Evolutionary conservation across 352 stramenopile genomes (phyloP).

Genomic region (Phytophthora multivora): DNA sequence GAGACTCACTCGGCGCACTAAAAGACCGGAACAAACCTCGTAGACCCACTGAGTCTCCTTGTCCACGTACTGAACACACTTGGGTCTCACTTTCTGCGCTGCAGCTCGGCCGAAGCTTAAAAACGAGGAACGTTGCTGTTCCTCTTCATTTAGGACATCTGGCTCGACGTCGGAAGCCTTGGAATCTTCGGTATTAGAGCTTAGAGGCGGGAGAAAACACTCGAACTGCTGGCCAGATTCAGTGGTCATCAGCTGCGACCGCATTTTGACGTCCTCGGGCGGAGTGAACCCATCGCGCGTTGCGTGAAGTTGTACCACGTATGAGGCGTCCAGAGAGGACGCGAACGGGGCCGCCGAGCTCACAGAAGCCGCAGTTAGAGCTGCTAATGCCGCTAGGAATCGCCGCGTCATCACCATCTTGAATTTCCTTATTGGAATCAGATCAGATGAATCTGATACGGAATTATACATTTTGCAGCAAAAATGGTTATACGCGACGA

Average conservation of each 20-base stretch:
- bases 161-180: background rate
- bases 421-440: slow-evolving; percentile 8
- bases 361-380: slow-evolving; percentile 6
- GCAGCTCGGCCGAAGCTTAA: slow-evolving; percentile 61
- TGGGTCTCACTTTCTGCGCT: slow-evolving; percentile 56
- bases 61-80: slow-evolving; percentile 73
- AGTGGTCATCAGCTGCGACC: slow-evolving; percentile 66
- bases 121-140: slow-evolving; percentile 24
- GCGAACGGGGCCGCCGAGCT: slow-evolving; percentile 12
- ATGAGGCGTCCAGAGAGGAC: slow-evolving; percentile 46
- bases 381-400: slow-evolving; percentile 11
- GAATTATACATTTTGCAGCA: slow-evolving; percentile 16
- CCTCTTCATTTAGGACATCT: background rate
- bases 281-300: slow-evolving; percentile 43
- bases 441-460: slow-evolving; percentile 9
- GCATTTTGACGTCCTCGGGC: slow-evolving; percentile 26
- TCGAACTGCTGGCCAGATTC: slow-evolving; percentile 70
- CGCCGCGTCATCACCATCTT: slow-evolving; percentile 28
- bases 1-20: slow-evolving; percentile 60
- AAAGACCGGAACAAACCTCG: slow-evolving; percentile 64
- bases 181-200: slow-evolving; percentile 4
- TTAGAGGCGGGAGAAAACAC: slow-evolving; percentile 66
- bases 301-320: slow-evolving; percentile 74
- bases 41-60: slow-evolving; percentile 56
- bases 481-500: slow-evolving; percentile 4